Evolutionary conservation across 495 filamentous ascomycete species (phyloP).

Genomic region (Trichoderma asperelloides): DNA sequence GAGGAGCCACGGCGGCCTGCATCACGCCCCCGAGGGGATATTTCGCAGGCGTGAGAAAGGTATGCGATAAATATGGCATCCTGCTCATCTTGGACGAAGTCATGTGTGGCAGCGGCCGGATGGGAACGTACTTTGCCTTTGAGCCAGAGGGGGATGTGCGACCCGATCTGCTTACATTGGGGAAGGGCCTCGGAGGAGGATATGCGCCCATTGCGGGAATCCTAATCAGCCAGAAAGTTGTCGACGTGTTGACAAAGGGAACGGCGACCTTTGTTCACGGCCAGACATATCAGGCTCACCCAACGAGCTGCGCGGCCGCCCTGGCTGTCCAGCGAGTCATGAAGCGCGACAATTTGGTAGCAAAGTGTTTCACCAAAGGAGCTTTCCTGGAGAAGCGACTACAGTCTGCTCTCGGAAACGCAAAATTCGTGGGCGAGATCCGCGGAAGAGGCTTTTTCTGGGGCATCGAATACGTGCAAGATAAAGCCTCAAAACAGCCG

Average conservation of each 20-base stretch:
- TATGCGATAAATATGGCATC: conserved; percentile 54
- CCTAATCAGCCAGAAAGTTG: conserved; percentile 43
- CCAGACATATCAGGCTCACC: conserved; percentile 56
- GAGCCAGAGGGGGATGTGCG: conserved; percentile 35
- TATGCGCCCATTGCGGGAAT: conserved; percentile 56
- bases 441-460: conserved; percentile 52
- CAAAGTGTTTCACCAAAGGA: conserved; percentile 45
- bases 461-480: conserved; percentile 44
- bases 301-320: conserved; percentile 50
- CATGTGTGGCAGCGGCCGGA: conserved; percentile 61
- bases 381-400: conserved; percentile 38
- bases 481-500: conserved; percentile 35
- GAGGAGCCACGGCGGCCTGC: conserved; percentile 45
- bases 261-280: conserved; percentile 50
- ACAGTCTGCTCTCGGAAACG: conserved; percentile 29
- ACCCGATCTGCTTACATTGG: conserved; percentile 53
- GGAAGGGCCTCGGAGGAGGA: conserved; percentile 59
- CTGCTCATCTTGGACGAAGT: conserved; percentile 64
- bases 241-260: conserved; percentile 46
- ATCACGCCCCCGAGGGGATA: conserved; percentile 52
- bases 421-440: conserved; percentile 51
- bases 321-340: conserved; percentile 53
- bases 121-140: conserved; percentile 53
- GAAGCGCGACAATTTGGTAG: conserved; percentile 42
- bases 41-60: conserved; percentile 47